phyloP scores from a whole-genome alignment of 768 basidiomycete genomes.

The Collybia sordida region DNA sequence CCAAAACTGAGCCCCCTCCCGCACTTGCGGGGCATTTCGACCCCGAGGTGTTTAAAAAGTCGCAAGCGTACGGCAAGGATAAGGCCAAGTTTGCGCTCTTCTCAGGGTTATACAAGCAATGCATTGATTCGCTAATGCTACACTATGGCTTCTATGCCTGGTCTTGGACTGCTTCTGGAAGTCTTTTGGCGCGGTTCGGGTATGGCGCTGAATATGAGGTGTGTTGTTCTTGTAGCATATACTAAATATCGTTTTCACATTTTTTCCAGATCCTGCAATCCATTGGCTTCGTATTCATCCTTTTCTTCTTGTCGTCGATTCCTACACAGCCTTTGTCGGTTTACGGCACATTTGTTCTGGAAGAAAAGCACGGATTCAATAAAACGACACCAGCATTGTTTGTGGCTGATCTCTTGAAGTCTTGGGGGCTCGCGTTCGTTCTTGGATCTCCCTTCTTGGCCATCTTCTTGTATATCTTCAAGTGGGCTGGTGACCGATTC shows the following conservation, averaged over 20 bases:
- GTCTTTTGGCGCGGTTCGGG: conserved; percentile 48
- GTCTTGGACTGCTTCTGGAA: conserved; percentile 73
- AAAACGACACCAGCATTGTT: conserved; percentile 83
- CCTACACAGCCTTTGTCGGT: conserved; percentile 74
- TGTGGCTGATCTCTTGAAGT: conserved; percentile 77
- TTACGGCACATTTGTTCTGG: conserved; percentile 91
- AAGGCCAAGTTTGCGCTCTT: conserved; percentile 83
- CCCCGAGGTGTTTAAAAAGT: conserved; percentile 76
- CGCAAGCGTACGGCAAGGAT: conserved; percentile 88
- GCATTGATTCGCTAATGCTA: conserved; percentile 66
- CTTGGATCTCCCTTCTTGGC: conserved; percentile 87
- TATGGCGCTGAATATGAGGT: conserved; percentile 78
- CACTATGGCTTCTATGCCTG: conserved; percentile 80
- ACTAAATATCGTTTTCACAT: not conserved
- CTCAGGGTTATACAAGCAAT: conserved; percentile 73
- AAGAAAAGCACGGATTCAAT: conserved; percentile 97
- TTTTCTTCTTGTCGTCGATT: conserved; percentile 65
- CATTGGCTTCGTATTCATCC: conserved; percentile 67
- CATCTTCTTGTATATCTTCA: conserved; percentile 84
- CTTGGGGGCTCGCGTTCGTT: conserved; percentile 66
- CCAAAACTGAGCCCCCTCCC: conserved; percentile 68
- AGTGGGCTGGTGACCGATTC: conserved; percentile 92
- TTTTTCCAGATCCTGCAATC: conserved; percentile 74
- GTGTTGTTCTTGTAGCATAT: conserved; percentile 13
- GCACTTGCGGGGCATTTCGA: conserved; percentile 71